Evolutionary conservation across 164 flowering plant genomes (phyloP).

Genomic region (Macadamia integrifolia): DNA sequence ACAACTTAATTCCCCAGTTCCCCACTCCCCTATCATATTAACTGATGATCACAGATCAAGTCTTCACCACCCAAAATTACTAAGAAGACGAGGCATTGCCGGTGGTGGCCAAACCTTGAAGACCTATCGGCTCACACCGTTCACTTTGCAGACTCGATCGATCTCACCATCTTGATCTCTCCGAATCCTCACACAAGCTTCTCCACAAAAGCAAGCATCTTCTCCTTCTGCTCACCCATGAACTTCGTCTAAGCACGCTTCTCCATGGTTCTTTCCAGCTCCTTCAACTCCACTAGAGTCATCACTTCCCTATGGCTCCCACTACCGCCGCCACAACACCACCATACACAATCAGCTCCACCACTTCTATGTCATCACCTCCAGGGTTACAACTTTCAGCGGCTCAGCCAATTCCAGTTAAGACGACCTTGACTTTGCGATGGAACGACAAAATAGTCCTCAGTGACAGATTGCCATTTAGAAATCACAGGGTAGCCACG

Average conservation of each 20-base stretch:
- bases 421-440: background rate
- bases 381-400: background rate
- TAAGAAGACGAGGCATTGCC: background rate
- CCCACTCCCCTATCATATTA: too few species aligned
- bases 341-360: background rate
- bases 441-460: background rate
- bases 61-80: too few species aligned
- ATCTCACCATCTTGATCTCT: background rate
- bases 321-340: too few species aligned
- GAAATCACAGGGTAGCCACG: too few species aligned
- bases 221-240: background rate
- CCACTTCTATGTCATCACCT: background rate
- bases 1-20: too few species aligned
- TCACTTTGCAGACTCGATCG: background rate
- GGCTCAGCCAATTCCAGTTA: too few species aligned
- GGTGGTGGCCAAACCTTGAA: constrained; percentile 3
- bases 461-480: too few species aligned
- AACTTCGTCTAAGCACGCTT: background rate
- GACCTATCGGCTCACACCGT: background rate
- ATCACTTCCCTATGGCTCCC: too few species aligned
- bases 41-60: too few species aligned
- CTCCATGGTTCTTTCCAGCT: background rate
- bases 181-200: constrained; percentile 3
- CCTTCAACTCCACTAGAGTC: background rate
- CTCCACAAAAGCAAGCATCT: background rate